Evolutionary conservation across 495 filamentous ascomycete species (phyloP).

Genomic region (Daldinia decipiens): DNA sequence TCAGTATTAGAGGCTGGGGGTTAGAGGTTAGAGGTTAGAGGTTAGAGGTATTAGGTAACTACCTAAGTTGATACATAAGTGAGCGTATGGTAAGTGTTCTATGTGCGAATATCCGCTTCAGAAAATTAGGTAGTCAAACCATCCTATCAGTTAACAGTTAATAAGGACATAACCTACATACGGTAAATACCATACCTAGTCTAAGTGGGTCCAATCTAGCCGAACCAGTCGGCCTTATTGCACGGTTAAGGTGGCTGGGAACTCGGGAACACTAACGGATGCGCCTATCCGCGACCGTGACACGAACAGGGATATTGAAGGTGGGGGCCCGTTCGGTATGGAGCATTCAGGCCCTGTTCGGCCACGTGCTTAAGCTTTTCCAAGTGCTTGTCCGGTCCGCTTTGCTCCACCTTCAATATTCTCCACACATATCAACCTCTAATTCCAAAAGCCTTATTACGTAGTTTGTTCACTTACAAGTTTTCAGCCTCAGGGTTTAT

Average conservation of each 20-base stretch:
- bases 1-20: too few species aligned
- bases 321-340: conserved; percentile 7
- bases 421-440: neutral
- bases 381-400: conserved; percentile 2
- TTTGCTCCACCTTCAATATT: conserved; percentile 4
- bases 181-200: neutral
- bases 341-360: conserved; percentile 25
- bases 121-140: too few species aligned
- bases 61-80: neutral
- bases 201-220: conserved; percentile 12
- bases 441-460: neutral
- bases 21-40: too few species aligned
- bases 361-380: conserved; percentile 29
- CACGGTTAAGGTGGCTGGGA: conserved; percentile 24
- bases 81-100: neutral
- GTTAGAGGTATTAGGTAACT: too few species aligned
- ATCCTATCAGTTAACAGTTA: neutral
- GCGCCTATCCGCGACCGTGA: conserved; percentile 34
- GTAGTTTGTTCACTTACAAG: neutral
- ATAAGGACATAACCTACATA: neutral
- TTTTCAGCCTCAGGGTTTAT: neutral
- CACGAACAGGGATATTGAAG: conserved; percentile 7
- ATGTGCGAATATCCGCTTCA: too few species aligned
- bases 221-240: conserved; percentile 30
- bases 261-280: conserved; percentile 34